phyloP scores from a whole-genome alignment of 495 filamentous ascomycete species.

The Podospora bellae-mahoneyi region DNA sequence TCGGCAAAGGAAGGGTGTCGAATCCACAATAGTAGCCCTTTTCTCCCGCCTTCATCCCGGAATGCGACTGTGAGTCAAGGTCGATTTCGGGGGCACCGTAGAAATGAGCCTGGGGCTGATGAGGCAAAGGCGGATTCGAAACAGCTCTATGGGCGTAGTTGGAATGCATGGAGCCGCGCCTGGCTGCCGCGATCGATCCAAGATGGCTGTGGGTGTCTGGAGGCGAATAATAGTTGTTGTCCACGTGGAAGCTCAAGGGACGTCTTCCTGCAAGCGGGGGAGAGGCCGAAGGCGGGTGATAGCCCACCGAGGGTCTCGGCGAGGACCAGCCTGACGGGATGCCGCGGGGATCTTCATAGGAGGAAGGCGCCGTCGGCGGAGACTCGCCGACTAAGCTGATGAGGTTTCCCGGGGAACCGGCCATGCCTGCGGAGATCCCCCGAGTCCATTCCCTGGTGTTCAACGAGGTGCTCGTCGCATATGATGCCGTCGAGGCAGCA shows the following conservation, averaged over 20 bases:
- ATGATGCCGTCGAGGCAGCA: conserved; percentile 44
- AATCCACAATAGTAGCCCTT: conserved; percentile 75
- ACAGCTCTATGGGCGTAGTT: conserved; percentile 46
- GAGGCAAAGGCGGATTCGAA: conserved; percentile 68
- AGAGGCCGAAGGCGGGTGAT: conserved; percentile 46
- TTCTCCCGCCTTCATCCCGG: conserved; percentile 55
- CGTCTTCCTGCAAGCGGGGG: conserved; percentile 45
- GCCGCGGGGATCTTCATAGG: conserved; percentile 49
- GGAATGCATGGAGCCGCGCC: conserved; percentile 60
- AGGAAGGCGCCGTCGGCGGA: conserved; percentile 51
- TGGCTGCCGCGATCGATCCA: conserved; percentile 38
- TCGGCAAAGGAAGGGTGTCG: conserved; percentile 57
- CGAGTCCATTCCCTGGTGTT: conserved; percentile 54
- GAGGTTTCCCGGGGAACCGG: conserved; percentile 54
- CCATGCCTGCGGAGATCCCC: conserved; percentile 43
- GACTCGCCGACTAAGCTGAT: conserved; percentile 54
- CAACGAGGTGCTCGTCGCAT: conserved; percentile 45
- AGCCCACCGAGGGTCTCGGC: conserved; percentile 37
- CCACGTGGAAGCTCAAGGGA: conserved; percentile 53
- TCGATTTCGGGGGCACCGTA: conserved; percentile 66
- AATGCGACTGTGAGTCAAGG: conserved; percentile 54
- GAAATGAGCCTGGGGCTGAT: conserved; percentile 73
- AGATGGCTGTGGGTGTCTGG: conserved; percentile 45
- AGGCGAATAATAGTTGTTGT: conserved; percentile 39
- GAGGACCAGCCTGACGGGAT: conserved; percentile 43